Evolutionary conservation across 345 rosid genomes (phyloP).

Genomic region (Cardamine chenopodiifolia): DNA sequence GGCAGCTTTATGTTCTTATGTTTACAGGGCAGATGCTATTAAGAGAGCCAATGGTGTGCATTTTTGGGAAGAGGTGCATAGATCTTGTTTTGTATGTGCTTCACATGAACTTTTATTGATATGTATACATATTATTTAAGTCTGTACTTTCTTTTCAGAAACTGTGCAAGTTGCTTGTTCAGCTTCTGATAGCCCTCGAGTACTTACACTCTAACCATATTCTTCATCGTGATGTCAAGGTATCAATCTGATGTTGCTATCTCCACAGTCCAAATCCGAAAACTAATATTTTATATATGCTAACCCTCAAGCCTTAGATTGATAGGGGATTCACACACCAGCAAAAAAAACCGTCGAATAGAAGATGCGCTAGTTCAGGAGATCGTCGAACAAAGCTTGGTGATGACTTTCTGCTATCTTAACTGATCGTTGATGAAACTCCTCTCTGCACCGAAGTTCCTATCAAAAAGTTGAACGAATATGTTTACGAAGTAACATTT

Average conservation of each 20-base stretch:
- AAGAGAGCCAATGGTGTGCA: constrained; percentile 74
- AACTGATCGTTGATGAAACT: too few species aligned
- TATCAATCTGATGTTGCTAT: constrained; percentile 30
- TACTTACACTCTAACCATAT: constrained; percentile 82
- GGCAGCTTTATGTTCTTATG: background rate
- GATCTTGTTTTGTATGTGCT: constrained; percentile 12
- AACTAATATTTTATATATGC: background rate
- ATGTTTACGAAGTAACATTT: too few species aligned
- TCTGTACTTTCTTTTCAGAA: constrained; percentile 50
- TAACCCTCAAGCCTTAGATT: too few species aligned
- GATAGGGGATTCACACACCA: too few species aligned
- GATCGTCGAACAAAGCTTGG: too few species aligned
- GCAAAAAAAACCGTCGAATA: too few species aligned
- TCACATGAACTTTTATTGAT: background rate
- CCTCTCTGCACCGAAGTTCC: too few species aligned
- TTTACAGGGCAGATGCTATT: constrained; percentile 79
- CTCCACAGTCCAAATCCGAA: background rate
- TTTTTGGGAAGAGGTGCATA: constrained; percentile 72
- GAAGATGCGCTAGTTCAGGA: too few species aligned
- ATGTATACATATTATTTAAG: background rate
- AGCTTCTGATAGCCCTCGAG: constrained; percentile 90
- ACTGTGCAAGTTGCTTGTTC: constrained; percentile 88
- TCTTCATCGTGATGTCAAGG: constrained; percentile 98
- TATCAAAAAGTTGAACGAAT: too few species aligned
- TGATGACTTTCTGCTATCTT: too few species aligned